A percentile compares a stretch with the other conserved stretches of the same genome.
Conservation (phyloP, 2,329 filamentous ascomycete species). For the Endoconidiophora laricicola region DNA sequence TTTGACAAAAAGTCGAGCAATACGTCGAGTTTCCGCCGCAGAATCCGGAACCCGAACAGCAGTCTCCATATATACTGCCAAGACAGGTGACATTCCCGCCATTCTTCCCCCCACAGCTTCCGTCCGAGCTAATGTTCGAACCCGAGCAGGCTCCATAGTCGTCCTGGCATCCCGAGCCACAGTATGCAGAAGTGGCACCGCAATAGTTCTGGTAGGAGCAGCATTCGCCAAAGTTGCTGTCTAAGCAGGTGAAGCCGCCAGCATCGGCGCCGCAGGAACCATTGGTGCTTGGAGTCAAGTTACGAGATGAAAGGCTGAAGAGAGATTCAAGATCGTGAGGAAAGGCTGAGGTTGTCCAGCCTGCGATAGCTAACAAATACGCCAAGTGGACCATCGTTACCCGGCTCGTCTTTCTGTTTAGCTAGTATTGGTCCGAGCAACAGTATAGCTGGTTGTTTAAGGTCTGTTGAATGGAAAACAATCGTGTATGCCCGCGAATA, state of each 20-base stretch:
- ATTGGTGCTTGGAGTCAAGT: neutral
- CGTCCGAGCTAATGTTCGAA: constrained; percentile 16
- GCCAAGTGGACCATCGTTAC: too few relatives aligned
- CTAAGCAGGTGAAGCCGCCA: neutral
- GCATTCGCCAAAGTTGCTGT: constrained; percentile 17
- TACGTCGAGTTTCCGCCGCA: constrained; percentile 14
- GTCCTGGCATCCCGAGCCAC: constrained; percentile 22
- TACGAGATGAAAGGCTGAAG: neutral
- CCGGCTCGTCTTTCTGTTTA: too few relatives aligned
- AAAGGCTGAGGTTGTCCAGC: neutral
- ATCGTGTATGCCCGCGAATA: too few relatives aligned
- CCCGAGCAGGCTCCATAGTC: constrained; percentile 18
- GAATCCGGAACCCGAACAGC: constrained; percentile 15
- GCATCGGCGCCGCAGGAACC: constrained; percentile 5
- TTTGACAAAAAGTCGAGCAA: constrained; percentile 14
- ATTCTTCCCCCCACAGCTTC: constrained; percentile 18
- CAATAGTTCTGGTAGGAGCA: constrained; percentile 15
- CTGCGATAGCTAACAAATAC: too few relatives aligned
- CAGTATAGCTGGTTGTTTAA: too few relatives aligned
- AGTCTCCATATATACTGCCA: constrained; percentile 20
- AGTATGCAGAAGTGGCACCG: constrained; percentile 14
- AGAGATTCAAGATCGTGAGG: neutral
- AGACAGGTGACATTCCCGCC: constrained; percentile 19
- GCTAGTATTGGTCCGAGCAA: too few relatives aligned
- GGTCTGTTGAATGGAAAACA: too few relatives aligned